phyloP scores from a whole-genome alignment of 139 green algal genomes.

The Edaphochlamys debaryana region DNA sequence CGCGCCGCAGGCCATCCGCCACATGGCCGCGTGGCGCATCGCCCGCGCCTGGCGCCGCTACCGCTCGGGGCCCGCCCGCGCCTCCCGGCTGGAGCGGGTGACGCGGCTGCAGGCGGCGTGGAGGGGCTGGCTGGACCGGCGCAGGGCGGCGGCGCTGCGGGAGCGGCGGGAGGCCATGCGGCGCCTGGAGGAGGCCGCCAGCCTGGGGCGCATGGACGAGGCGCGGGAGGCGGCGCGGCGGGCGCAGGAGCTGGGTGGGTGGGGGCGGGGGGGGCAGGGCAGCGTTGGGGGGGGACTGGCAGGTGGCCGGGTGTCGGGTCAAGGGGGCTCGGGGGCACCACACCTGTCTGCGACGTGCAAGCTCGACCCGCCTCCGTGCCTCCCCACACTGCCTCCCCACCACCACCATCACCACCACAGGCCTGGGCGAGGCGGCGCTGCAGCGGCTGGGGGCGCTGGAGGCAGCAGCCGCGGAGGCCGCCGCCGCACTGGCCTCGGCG shows the following conservation, averaged over 20 bases:
- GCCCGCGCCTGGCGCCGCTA: constrained; percentile 15
- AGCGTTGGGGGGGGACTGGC: no score
- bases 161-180: background rate
- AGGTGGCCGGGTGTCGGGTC: no score
- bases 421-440: background rate
- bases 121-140: constrained; percentile 3
- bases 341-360: background rate
- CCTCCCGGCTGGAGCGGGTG: constrained; percentile 3
- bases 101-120: constrained; percentile 14
- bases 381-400: background rate
- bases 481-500: background rate
- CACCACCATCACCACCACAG: background rate
- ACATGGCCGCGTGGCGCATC: constrained; percentile 24
- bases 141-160: background rate
- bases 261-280: no score
- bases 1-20: background rate
- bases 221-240: background rate
- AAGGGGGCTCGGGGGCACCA: no score
- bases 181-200: background rate
- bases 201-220: background rate
- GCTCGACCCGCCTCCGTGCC: background rate
- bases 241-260: background rate
- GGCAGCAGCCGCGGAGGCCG: background rate
- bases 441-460: constrained; percentile 5
- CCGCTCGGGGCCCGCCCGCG: background rate